These are phyloP conservation scores for Chrysopogon serrulatus DNA, from an alignment of 176 grass and related monocot species.

Conservation along the genomic window DNA sequence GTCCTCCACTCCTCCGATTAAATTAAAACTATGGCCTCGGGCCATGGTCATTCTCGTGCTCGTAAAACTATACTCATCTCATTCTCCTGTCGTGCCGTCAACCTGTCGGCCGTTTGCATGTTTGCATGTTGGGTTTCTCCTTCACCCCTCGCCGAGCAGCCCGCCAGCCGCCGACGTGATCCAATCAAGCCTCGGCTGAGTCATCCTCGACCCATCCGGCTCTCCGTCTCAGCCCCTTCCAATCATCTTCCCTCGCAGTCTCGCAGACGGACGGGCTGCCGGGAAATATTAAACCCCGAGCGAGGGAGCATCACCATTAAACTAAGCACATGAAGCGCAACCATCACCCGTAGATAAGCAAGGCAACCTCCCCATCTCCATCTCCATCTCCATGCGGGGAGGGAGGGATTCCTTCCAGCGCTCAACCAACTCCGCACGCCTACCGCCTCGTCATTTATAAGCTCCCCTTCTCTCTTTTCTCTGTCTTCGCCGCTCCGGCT, in stretches of 20 bases:
- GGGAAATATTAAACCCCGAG: background rate
- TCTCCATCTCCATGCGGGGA: too few relatives aligned
- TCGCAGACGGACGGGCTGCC: background rate
- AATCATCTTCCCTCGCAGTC: background rate
- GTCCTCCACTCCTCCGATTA: background rate
- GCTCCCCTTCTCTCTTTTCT: background rate
- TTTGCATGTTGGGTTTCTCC: background rate
- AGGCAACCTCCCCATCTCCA: background rate
- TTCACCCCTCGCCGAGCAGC: background rate
- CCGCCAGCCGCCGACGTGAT: conserved; percentile 8
- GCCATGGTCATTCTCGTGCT: too few relatives aligned
- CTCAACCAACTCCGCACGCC: conserved; percentile 32
- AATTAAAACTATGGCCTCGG: too few relatives aligned
- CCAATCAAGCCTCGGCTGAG: conserved; percentile 10
- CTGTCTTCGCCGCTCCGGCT: background rate
- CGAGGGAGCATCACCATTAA: background rate
- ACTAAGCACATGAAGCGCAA: conserved; percentile 26
- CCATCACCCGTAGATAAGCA: conserved; percentile 12
- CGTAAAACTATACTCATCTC: background rate
- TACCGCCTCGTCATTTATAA: conserved; percentile 30
- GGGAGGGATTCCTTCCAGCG: conserved; percentile 27
- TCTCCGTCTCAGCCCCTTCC: background rate
- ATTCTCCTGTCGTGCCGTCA: conserved; percentile 18
- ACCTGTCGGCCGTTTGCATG: conserved; percentile 40
- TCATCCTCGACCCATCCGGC: background rate